Conservation (phyloP, 768 basidiomycete genomes). For the Pleurotus tuber-regium region DNA sequence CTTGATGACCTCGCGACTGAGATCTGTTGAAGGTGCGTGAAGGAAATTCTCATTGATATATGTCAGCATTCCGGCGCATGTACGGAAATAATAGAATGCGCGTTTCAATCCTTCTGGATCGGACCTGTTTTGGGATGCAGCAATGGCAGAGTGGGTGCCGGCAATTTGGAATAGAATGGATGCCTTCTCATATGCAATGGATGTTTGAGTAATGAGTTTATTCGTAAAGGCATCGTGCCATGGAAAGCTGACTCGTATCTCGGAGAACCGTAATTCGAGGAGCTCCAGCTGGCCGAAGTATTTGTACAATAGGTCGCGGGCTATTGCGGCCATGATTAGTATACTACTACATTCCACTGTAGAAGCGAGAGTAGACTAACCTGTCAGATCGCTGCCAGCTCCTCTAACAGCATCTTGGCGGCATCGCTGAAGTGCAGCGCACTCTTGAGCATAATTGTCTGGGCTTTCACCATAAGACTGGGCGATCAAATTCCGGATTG, state of each 20-base stretch:
- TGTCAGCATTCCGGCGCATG: conserved; percentile 93
- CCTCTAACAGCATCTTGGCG: conserved; percentile 95
- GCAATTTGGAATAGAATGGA: conserved; percentile 97
- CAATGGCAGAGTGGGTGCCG: conserved; percentile 89
- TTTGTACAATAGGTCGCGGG: conserved; percentile 94
- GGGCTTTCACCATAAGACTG: conserved; percentile 94
- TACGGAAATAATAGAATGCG: conserved; percentile 87
- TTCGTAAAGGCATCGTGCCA: conserved; percentile 97
- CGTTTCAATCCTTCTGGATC: conserved; percentile 92
- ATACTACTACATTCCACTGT: too few relatives aligned
- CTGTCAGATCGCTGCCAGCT: conserved; percentile 94
- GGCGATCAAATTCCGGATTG: conserved; percentile 81
- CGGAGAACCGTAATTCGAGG: conserved; percentile 93
- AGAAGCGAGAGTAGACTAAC: conserved; percentile 46
- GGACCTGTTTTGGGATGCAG: conserved; percentile 77
- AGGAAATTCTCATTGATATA: conserved; percentile 99
- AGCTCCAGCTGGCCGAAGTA: conserved; percentile 99
- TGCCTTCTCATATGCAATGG: conserved; percentile 97
- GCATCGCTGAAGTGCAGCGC: conserved; percentile 81
- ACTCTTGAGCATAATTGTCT: conserved; percentile 84
- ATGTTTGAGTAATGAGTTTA: conserved; percentile 92
- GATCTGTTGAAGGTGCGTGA: conserved; percentile 94
- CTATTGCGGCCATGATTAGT: conserved; percentile 32
- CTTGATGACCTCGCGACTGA: conserved; percentile 92
- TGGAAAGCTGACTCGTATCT: conserved; percentile 93